Evolutionary conservation across 2,329 filamentous ascomycete genomes (phyloP), one percentile per base, ranked within the genome.

Genomic region (Cryphonectria carpinicola): DNA sequence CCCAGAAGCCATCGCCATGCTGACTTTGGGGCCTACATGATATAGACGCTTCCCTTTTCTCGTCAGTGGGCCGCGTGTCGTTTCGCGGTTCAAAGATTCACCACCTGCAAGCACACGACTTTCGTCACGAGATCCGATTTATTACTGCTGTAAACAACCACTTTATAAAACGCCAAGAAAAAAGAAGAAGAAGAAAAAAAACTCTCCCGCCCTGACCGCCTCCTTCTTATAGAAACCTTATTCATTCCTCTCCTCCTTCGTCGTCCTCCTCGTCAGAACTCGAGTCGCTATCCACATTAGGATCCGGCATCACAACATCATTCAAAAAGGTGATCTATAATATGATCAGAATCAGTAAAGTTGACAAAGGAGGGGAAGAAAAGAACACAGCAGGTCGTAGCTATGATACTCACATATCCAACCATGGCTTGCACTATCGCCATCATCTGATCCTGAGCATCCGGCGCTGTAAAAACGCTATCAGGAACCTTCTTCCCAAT

Each of bases 251-350:
- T 63, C 70, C 73, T 6, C 68, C 70, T 14, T 58, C 71, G 22
- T 71, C 52, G 1, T 73, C 67, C 81, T 84, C 83, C 58, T 84
- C 83, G 66, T 84, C 84, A 52, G 82, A 84, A 63, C 85, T 83
- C 1, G 83, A 85, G 64, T 84, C 83, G 37, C 85, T 83, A 61
- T 84, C 84, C 6, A 79, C 56, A 17, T 77, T 79, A 2, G 84
- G 85, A 77, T 94, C 92, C 3, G 92, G 92, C 90, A 92, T 92
- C 70, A 93, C 90, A 60, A 92, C 85, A 71, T 85, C 87, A 76
- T 94, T 94, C 72, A 94, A 79, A 79, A 92, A 93, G 41, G 89
- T 88, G 67, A 94, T 84, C 91, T 93, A 75, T 74, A 56, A 13
- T 74, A 52, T 14, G 58, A 43, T 28, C 28, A 28, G 63, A 5